Conservation (phyloP, 2,329 filamentous ascomycete species). For the Xylaria arbuscula region DNA sequence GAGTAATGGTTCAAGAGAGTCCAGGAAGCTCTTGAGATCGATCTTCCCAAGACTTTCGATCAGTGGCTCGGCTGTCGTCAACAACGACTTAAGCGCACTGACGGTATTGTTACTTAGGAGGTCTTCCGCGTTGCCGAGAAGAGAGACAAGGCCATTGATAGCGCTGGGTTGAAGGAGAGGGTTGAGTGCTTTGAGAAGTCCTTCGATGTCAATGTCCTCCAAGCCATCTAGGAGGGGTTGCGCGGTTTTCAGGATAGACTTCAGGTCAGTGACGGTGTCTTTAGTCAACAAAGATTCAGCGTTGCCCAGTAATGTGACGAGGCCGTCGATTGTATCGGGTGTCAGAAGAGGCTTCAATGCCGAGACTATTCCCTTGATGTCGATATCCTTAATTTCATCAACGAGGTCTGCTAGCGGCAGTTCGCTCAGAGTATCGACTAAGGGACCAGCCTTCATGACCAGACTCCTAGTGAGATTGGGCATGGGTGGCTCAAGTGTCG, state of each 20-base stretch:
- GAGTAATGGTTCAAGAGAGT: constrained; percentile 52
- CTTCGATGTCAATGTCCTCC: constrained; percentile 43
- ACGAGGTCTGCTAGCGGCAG: constrained; percentile 51
- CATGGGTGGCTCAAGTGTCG: constrained; percentile 54
- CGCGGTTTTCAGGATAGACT: constrained; percentile 30
- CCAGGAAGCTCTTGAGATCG: constrained; percentile 50
- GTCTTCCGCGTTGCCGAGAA: constrained; percentile 48
- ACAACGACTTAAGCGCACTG: constrained; percentile 44
- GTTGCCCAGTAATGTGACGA: constrained; percentile 36
- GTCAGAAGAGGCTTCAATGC: constrained; percentile 51
- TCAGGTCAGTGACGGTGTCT: constrained; percentile 36
- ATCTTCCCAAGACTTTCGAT: constrained; percentile 50
- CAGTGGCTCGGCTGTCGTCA: constrained; percentile 50
- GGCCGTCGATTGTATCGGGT: constrained; percentile 33
- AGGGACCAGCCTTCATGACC: constrained; percentile 44
- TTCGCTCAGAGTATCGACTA: constrained; percentile 49
- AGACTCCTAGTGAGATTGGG: constrained; percentile 46
- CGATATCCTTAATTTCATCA: constrained; percentile 50
- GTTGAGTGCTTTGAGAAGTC: constrained; percentile 50
- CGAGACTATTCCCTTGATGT: constrained; percentile 51
- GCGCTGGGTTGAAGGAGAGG: constrained; percentile 52
- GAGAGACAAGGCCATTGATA: constrained; percentile 46
- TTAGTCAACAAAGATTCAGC: constrained; percentile 35
- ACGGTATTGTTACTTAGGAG: constrained; percentile 48
- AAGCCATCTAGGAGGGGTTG: constrained; percentile 35